A percentile compares a stretch with the other conserved stretches of the same genome.
Evolutionary conservation across 129 eudicot genomes (phyloP).

Genomic region (Lonicera japonica): DNA sequence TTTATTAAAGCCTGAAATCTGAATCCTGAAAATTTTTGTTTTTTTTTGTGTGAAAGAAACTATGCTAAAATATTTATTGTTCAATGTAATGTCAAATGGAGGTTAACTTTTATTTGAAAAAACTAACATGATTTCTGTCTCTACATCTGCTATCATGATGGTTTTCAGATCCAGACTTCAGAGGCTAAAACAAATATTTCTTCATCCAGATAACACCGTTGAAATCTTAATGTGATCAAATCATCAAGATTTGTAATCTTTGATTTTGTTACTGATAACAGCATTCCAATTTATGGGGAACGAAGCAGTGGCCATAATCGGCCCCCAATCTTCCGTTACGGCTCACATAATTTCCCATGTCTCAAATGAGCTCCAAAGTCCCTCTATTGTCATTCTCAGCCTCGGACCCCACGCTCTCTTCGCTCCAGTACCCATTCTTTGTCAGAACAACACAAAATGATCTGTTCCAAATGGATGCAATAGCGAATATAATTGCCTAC

Average conservation of each 20-base stretch:
- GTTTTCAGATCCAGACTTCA: too few species aligned
- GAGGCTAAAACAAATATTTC: too few species aligned
- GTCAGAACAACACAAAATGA: constrained; percentile 67
- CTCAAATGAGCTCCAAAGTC: constrained; percentile 69
- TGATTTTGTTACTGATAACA: constrained; percentile 19
- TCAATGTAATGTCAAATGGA: too few species aligned
- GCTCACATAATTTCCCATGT: constrained; percentile 67
- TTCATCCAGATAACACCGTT: neutral
- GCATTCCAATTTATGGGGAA: constrained; percentile 67
- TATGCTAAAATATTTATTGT: too few species aligned
- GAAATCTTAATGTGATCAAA: neutral
- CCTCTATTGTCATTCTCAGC: constrained; percentile 80
- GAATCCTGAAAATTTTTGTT: too few species aligned
- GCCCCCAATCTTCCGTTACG: constrained; percentile 66
- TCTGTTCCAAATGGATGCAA: constrained; percentile 77
- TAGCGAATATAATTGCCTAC: constrained; percentile 53
- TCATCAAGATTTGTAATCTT: neutral
- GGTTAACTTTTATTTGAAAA: neutral
- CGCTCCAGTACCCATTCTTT: constrained; percentile 73
- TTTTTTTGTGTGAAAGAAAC: too few species aligned
- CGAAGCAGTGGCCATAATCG: constrained; percentile 64
- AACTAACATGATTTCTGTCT: too few species aligned
- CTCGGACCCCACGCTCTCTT: constrained; percentile 72
- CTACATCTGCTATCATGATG: too few species aligned
- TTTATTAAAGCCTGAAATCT: too few species aligned